Base-by-base conservation (phyloP, 257 asterid genomes). In the Ocimum tenuiflorum region DNA sequence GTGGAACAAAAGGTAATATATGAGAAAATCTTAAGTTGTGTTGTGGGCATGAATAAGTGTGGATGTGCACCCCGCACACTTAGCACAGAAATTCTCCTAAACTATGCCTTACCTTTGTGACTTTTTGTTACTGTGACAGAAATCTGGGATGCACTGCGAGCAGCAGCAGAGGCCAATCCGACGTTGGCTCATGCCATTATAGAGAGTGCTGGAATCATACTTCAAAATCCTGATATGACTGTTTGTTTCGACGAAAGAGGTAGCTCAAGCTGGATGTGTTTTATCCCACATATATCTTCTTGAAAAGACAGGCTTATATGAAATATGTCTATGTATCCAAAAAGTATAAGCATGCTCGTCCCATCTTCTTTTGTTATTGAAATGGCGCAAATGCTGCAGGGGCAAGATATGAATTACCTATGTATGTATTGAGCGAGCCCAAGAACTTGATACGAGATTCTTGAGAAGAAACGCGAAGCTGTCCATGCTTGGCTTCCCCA, bases 61-160 rank as follows among this genome's bases (percentile, higher is more conserved):
- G n/a, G n/a, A n/a, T n/a, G n/a, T n/a, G n/a, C n/a, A n/a, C n/a
- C n/a, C n/a, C n/a, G n/a, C n/a, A n/a, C n/a, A n/a, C n/a, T n/a
- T n/a, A n/a, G n/a, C n/a, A n/a, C n/a, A n/a, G n/a, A n/a, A n/a
- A n/a, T n/a, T n/a, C n/a, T n/a, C n/a, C n/a, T n/a, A n/a, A n/a
- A n/a, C n/a, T n/a, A n/a, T 35, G 0, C 10, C 8, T 0, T 1
- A 7, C 10, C 13, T 15, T 17, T 24, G 35, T 8, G 1, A 6
- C 56, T 14, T 11, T 36, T 33, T 27, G 0, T 31, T 13, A 17
- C 20, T 49, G 58, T 33, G 51, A 2, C 49, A 86, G 96, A 89
- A 80, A 89, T 85, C 3, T 89, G 96, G 95, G 94, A 86, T 75
- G 91, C 91, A 17, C 91, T 86, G 9, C 62, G 94, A 42, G 91